Evolutionary conservation across 805 yeast genomes (phyloP), one percentile per base, ranked within the genome.

Genomic region (Zygosaccharomyces gambellarensis): DNA sequence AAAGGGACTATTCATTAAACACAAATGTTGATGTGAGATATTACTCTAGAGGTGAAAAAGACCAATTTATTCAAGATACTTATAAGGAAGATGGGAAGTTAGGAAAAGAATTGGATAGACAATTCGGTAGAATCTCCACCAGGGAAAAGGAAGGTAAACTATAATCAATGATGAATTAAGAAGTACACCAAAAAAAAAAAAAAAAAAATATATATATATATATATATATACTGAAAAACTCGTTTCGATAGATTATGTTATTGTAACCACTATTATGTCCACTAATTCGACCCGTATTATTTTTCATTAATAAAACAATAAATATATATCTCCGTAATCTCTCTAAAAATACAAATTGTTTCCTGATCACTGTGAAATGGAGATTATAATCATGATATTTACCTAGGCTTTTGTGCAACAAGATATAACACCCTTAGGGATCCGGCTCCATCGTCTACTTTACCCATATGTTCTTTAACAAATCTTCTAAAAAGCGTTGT

Each of bases 1-100:
- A 68, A 22, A 57, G 65, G 10, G 69, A 69, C 27, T 62, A 63
- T 30, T 54, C 65, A 1, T 48, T 64, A 17, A 59, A 65, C 1
- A 51, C 66, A 3, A 65, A 65, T 23, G 65, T 69, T 1, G 56
- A 64, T 12, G 76, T 79, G 0, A 71, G 71, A 38, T 79, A 77
- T 53, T 79, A 73, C 50, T 70, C 73, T 0, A 52, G 74, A 29
- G 78, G 75, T 1, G 78, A 79, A 46, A 55, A 69, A 23, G 73
- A 68, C 50, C 60, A 62, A 36, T 71, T 77, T 45, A 58, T 77
- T 25, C 66, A 62, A 29, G 79, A 74, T 46, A 66, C 75, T 3
- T 59, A 61, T 17, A 52, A 56, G 5, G 82, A 78, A 50, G 83
- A 79, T 54, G 39, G 39, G 2, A 64, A 58, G 3, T 55, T 77